Evolutionary conservation across 805 yeast species (phyloP).

Genomic region (Blastobotrys mokoenaii): DNA sequence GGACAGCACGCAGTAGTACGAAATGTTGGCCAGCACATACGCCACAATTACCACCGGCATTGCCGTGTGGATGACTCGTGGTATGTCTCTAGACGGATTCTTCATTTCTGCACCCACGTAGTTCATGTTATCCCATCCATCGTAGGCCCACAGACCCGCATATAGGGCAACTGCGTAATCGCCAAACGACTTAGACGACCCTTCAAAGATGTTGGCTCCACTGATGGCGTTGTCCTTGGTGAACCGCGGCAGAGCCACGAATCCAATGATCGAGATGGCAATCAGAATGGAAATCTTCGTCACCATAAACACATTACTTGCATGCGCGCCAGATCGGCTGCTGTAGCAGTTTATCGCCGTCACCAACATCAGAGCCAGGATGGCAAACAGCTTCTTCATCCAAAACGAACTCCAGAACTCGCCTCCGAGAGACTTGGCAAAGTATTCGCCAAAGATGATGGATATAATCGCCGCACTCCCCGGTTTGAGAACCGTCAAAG

Average conservation of each 20-base stretch:
- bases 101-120: conserved; percentile 35
- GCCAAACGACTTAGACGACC: conserved; percentile 23
- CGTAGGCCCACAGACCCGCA: conserved; percentile 38
- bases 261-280: conserved; percentile 26
- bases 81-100: conserved; percentile 29
- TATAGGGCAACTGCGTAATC: conserved; percentile 31
- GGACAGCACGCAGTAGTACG: conserved; percentile 64
- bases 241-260: conserved; percentile 17
- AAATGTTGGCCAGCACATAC: conserved; percentile 29
- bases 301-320: conserved; percentile 27
- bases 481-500: conserved; percentile 32
- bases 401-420: conserved; percentile 15
- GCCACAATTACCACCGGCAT: conserved; percentile 33
- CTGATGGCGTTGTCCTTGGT: conserved; percentile 18
- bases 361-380: conserved; percentile 21
- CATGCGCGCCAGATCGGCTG: conserved; percentile 25
- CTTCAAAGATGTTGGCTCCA: conserved; percentile 20
- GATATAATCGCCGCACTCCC: conserved; percentile 35
- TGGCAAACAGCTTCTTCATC: conserved; percentile 27
- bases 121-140: conserved; percentile 39
- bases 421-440: conserved; percentile 21
- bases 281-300: conserved; percentile 27
- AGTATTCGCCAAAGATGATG: conserved; percentile 32
- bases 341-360: conserved; percentile 25
- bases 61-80: conserved; percentile 31